Evolutionary conservation across 2,329 filamentous ascomycete species (phyloP).

Genomic region (Colletotrichum simmondsii): DNA sequence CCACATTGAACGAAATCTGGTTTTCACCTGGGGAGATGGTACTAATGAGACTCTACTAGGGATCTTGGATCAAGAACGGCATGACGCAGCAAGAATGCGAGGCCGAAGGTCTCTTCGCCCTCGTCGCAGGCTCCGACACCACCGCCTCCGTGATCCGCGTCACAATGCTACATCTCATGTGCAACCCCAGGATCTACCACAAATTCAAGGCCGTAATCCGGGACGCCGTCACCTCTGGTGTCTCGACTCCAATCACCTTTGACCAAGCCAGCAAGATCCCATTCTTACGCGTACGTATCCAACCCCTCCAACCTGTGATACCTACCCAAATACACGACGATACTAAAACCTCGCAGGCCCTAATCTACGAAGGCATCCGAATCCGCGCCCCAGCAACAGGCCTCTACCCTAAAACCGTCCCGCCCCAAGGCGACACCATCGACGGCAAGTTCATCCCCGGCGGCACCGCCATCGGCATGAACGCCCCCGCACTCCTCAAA

Average conservation of each 20-base stretch:
- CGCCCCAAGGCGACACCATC: constrained; percentile 34
- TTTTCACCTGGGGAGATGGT: not conserved
- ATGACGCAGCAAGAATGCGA: constrained; percentile 42
- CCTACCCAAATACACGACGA: no score
- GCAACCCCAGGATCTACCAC: constrained; percentile 56
- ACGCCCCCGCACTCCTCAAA: constrained; percentile 48
- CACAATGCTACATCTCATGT: constrained; percentile 63
- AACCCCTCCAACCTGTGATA: no score
- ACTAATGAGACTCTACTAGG: constrained; percentile 21
- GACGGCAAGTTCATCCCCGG: constrained; percentile 46
- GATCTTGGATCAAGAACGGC: constrained; percentile 45
- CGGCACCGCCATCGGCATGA: constrained; percentile 54
- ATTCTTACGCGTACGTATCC: not conserved
- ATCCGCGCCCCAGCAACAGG: constrained; percentile 10
- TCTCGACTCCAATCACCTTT: constrained; percentile 33
- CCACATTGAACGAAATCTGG: not conserved
- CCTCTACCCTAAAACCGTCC: constrained; percentile 1
- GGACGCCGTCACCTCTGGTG: constrained; percentile 36
- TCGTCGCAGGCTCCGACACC: constrained; percentile 67
- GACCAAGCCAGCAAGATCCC: not conserved
- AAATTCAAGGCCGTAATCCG: constrained; percentile 62
- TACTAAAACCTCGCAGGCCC: not conserved
- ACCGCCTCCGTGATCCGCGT: constrained; percentile 65
- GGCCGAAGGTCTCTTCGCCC: constrained; percentile 41
- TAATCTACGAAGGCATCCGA: constrained; percentile 19